Base-by-base conservation (phyloP, 495 filamentous ascomycete genomes). In the Lepraria neglecta region DNA sequence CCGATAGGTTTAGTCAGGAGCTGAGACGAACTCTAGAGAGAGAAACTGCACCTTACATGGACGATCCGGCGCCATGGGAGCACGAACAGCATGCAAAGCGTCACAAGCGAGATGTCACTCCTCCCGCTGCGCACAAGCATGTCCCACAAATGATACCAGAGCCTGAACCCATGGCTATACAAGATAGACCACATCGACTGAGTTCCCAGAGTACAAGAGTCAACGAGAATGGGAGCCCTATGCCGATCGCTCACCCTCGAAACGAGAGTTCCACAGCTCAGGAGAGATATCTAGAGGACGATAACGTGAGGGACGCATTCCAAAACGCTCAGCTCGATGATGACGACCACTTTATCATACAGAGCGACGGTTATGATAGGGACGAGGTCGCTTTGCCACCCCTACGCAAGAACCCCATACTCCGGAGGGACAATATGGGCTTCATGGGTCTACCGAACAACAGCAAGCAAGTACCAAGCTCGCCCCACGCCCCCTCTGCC, bases 121-220 rank as follows among this genome's bases (percentile, higher is more conserved):
- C 59, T 7, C 40, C 59, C 15, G 30, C 51, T 55, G 21, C n/a
- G 42, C 27, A 61, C 7, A 30, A 24, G 10, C 50, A 45, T 38
- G 30, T 46, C 15, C 27, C 45, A 0, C 27, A 21, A 42, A 57
- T 55, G 31, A 10, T 55, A 10, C 45, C 31, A 10, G 38, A 59
- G 24, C 28, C 27, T 6, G 43, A 21, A 43, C 24, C 48, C 30
- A 30, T 50, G 30, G n/a, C 21, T 17, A 17, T 55, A 5, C 33
- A 66, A 15, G 31, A 59, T 7, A 50, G 42, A 33, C 42, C 38
- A 21, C 52, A 56, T 50, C 27, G 60, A n/a, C 27, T 61, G 7
- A 64, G 61, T 38, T 74, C 73, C 0, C 72, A 73, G 52, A 58
- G 47, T 33, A 70, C 73, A 35, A 55, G 63, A 19, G 69, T 75